phyloP scores from a whole-genome alignment of 2,329 filamentous ascomycete genomes.

The Ambrosiella xylebori region DNA sequence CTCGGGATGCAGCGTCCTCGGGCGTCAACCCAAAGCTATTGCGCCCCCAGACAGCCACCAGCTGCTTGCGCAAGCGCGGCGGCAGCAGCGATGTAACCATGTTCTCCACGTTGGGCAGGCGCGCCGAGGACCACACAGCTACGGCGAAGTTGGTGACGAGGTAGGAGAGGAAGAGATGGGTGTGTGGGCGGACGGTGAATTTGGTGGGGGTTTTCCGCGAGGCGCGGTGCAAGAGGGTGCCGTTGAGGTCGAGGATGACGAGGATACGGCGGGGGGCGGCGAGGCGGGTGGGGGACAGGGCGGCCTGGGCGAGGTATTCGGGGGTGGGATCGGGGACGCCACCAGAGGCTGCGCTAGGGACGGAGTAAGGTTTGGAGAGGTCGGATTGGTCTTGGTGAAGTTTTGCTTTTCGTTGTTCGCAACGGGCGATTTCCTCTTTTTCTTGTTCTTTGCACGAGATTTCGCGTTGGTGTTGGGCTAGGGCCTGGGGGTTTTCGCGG shows the following conservation, averaged over 20 bases:
- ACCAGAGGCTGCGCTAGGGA: slow-evolving; percentile 28
- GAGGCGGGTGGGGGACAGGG: slow-evolving; percentile 25
- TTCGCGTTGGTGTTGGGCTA: too few species aligned
- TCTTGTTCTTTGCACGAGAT: too few species aligned
- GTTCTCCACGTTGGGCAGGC: slow-evolving; percentile 48
- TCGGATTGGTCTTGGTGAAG: not conserved
- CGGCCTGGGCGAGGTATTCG: slow-evolving; percentile 42
- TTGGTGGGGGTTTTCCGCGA: slow-evolving; percentile 27
- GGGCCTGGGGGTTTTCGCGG: too few species aligned
- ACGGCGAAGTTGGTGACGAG: slow-evolving; percentile 59
- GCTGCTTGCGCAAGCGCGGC: slow-evolving; percentile 29
- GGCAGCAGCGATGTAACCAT: slow-evolving; percentile 53
- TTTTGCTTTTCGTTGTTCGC: too few species aligned
- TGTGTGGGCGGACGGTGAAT: slow-evolving; percentile 51
- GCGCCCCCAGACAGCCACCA: slow-evolving; percentile 62
- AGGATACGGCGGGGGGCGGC: slow-evolving; percentile 45
- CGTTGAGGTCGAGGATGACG: slow-evolving; percentile 82
- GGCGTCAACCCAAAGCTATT: slow-evolving; percentile 53
- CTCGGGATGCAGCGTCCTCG: slow-evolving; percentile 48
- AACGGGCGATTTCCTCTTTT: too few species aligned
- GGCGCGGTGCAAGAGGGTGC: slow-evolving; percentile 65
- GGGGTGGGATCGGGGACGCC: slow-evolving; percentile 43
- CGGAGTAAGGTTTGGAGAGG: not conserved
- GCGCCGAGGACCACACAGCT: slow-evolving; percentile 83
- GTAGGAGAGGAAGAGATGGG: slow-evolving; percentile 53